These are phyloP conservation scores for Fremontodendron californicum DNA, from an alignment of 345 rosid species.

Conservation along the genomic window DNA sequence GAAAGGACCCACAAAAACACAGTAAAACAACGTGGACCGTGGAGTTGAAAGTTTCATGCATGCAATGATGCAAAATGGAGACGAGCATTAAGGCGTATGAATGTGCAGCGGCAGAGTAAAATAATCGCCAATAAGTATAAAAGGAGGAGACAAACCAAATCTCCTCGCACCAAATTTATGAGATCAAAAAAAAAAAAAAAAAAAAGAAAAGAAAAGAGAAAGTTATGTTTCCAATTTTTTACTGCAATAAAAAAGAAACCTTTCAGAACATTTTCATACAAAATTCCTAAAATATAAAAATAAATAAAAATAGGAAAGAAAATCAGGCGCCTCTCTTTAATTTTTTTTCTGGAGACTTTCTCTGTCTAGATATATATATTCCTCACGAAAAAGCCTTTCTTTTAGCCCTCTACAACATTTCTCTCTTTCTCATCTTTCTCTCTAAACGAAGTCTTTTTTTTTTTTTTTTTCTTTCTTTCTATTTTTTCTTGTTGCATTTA, in stretches of 20 bases:
- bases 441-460: neutral
- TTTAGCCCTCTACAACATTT: neutral
- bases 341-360: neutral
- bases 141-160: neutral
- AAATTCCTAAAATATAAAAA: neutral
- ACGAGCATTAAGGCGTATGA: neutral
- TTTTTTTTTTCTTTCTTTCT: neutral
- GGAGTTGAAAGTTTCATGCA: neutral
- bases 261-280: neutral
- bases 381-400: neutral
- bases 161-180: neutral
- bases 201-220: neutral
- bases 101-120: neutral
- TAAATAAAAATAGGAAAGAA: neutral
- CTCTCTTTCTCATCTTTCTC: neutral
- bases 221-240: neutral
- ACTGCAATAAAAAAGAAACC: neutral
- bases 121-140: neutral
- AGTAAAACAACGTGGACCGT: neutral
- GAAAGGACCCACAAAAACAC: too few relatives aligned
- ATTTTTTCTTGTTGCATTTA: constrained; percentile 4
- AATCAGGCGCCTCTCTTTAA: neutral
- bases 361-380: constrained; percentile 35
- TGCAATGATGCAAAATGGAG: neutral
- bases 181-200: neutral